A percentile compares a stretch with the other conserved stretches of the same genome.
phyloP scores from a whole-genome alignment of 768 basidiomycete genomes.

The Auricularia sp. region DNA sequence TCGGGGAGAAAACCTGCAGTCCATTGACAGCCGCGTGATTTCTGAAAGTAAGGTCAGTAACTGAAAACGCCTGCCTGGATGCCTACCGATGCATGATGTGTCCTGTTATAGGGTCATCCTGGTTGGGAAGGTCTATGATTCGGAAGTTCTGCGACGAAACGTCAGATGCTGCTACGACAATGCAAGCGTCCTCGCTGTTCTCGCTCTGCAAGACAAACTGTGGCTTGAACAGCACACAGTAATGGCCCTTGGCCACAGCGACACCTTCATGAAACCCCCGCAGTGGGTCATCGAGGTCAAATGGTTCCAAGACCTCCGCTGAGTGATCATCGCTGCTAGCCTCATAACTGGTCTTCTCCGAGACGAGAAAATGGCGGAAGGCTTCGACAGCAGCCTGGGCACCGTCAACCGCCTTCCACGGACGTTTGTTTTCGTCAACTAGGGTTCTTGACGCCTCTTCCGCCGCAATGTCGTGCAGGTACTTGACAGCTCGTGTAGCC shows the following conservation, averaged over 20 bases:
- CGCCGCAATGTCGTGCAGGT: conserved; percentile 50
- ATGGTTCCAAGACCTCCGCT: conserved; percentile 17
- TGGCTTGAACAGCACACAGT: conserved; percentile 81
- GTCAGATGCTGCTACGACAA: conserved; percentile 70
- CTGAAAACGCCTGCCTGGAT: background rate
- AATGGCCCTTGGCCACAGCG: conserved; percentile 58
- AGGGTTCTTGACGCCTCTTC: background rate
- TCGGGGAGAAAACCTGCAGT: conserved; percentile 81
- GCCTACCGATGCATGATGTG: conserved; percentile 74
- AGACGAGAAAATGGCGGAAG: conserved; percentile 52
- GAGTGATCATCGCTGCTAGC: conserved; percentile 22
- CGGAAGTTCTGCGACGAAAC: conserved; percentile 68
- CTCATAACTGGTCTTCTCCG: conserved; percentile 25
- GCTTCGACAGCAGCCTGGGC: conserved; percentile 61
- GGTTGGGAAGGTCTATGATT: conserved; percentile 69
- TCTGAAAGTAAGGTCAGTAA: conserved; percentile 27
- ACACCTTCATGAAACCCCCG: conserved; percentile 67
- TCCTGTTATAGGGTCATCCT: conserved; percentile 75
- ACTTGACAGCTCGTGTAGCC: conserved; percentile 78
- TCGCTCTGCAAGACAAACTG: conserved; percentile 75
- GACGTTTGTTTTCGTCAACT: background rate
- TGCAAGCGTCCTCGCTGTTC: conserved; percentile 41
- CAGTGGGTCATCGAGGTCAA: conserved; percentile 41
- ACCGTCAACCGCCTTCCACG: background rate
- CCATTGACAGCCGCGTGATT: conserved; percentile 71